Evolutionary conservation across 306 rosid genomes (phyloP).

Genomic region (Adenanthera pavonina): DNA sequence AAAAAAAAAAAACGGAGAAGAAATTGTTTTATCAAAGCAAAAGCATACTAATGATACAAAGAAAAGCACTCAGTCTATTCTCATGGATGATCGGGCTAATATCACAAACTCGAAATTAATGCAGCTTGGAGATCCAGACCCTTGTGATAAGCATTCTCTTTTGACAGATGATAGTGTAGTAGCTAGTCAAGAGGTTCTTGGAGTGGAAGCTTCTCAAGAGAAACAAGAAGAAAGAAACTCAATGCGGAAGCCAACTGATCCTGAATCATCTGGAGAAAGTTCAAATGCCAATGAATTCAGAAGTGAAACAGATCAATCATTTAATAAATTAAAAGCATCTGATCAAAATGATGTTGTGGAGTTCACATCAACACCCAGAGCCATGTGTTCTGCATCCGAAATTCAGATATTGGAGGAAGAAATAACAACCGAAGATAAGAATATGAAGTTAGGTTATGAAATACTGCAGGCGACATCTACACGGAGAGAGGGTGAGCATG

Average conservation of each 20-base stretch:
- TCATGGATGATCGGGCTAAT: background rate
- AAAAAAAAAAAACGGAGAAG: background rate
- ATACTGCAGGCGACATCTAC: slow-evolving; percentile 34
- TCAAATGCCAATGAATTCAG: background rate
- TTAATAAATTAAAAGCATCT: background rate
- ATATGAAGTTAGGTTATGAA: slow-evolving; percentile 34
- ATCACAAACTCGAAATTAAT: background rate
- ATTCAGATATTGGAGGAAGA: slow-evolving; percentile 40
- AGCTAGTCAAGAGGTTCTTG: background rate
- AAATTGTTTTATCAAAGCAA: background rate
- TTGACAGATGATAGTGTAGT: background rate
- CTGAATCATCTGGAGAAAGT: slow-evolving; percentile 12
- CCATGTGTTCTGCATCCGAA: slow-evolving; percentile 37
- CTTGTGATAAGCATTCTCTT: background rate
- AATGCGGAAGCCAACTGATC: slow-evolving; percentile 2
- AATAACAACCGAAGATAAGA: slow-evolving; percentile 25
- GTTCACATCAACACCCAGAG: slow-evolving; percentile 30
- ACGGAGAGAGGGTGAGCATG: slow-evolving; percentile 36
- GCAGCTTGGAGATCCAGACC: background rate
- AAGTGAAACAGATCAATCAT: background rate
- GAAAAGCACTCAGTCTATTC: background rate
- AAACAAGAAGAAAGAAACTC: background rate
- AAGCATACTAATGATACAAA: background rate
- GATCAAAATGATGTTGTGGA: slow-evolving; percentile 30
- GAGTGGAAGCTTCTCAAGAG: background rate